phyloP scores from a whole-genome alignment of 2,329 filamentous ascomycete genomes.

The Ophiostoma perfectum region DNA sequence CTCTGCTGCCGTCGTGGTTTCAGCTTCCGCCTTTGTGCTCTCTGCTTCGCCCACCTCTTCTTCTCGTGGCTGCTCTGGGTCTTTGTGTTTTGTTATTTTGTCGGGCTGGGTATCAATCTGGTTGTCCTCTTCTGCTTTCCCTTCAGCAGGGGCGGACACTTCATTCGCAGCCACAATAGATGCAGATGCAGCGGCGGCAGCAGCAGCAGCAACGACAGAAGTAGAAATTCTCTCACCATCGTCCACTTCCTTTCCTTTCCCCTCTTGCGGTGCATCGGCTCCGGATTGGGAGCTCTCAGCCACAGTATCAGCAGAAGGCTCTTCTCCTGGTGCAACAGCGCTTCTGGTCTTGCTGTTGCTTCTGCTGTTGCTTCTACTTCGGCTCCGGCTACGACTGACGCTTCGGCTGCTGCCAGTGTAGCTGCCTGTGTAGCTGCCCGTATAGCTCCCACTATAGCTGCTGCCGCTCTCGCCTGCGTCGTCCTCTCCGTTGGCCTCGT shows the following conservation, averaged over 20 bases:
- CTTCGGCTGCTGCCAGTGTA: slow-evolving; percentile 12
- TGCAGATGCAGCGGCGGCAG: background rate
- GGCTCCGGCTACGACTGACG: slow-evolving; percentile 30
- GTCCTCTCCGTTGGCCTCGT: background rate
- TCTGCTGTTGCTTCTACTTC: slow-evolving; percentile 30
- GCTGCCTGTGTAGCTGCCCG: slow-evolving; percentile 23
- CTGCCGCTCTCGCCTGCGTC: background rate
- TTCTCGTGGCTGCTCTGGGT: background rate
- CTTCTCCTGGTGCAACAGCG: background rate
- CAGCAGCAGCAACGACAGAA: background rate
- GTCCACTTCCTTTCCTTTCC: slow-evolving; percentile 15
- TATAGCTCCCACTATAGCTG: slow-evolving; percentile 18
- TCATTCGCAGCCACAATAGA: background rate
- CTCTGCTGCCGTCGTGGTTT: background rate
- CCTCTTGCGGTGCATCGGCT: background rate
- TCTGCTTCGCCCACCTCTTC: background rate
- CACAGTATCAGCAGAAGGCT: background rate
- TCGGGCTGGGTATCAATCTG: background rate
- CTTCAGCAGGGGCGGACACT: background rate
- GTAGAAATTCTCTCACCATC: background rate
- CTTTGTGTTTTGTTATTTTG: background rate
- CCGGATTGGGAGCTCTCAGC: background rate
- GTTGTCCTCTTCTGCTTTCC: background rate
- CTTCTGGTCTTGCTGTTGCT: slow-evolving; percentile 17
- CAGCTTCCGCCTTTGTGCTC: background rate